Conservation (phyloP, 805 yeast species). For the Millerago galiae region DNA sequence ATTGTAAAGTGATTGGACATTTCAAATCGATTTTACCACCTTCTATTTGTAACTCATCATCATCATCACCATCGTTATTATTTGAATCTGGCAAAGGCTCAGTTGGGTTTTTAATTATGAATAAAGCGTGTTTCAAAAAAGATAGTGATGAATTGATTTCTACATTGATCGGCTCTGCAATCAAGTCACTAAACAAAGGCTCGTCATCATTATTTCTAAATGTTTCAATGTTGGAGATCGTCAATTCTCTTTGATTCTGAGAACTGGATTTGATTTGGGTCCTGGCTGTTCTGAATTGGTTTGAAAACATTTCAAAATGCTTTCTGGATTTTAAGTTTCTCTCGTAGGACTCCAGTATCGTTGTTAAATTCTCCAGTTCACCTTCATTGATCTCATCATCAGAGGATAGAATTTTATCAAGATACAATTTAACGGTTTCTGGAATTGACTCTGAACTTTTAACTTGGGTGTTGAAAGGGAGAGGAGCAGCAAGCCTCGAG, state of each 20-base stretch:
- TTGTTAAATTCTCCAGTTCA: neutral
- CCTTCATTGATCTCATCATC: neutral
- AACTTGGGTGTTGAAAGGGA: neutral
- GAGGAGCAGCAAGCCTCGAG: neutral
- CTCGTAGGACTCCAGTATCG: slow-evolving; percentile 14
- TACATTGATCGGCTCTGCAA: neutral
- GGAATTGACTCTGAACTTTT: neutral
- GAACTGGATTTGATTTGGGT: neutral
- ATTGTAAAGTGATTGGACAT: slow-evolving; percentile 58
- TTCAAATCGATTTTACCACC: slow-evolving; percentile 66
- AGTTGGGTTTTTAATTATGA: slow-evolving; percentile 52
- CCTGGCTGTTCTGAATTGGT: slow-evolving; percentile 13
- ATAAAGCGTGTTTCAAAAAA: slow-evolving; percentile 36
- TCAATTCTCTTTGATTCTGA: slow-evolving; percentile 9
- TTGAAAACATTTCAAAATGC: slow-evolving; percentile 10
- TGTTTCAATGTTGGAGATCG: slow-evolving; percentile 8
- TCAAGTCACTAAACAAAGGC: slow-evolving; percentile 2
- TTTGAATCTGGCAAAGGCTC: slow-evolving; percentile 48
- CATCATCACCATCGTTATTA: slow-evolving; percentile 45
- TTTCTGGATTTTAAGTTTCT: slow-evolving; percentile 11
- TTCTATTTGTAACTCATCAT: slow-evolving; percentile 56
- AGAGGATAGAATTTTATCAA: neutral
- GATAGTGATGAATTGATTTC: neutral
- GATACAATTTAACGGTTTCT: neutral
- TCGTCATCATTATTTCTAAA: neutral